phyloP scores from a whole-genome alignment of 495 filamentous ascomycete species.

The Annulohypoxylon stygium region DNA sequence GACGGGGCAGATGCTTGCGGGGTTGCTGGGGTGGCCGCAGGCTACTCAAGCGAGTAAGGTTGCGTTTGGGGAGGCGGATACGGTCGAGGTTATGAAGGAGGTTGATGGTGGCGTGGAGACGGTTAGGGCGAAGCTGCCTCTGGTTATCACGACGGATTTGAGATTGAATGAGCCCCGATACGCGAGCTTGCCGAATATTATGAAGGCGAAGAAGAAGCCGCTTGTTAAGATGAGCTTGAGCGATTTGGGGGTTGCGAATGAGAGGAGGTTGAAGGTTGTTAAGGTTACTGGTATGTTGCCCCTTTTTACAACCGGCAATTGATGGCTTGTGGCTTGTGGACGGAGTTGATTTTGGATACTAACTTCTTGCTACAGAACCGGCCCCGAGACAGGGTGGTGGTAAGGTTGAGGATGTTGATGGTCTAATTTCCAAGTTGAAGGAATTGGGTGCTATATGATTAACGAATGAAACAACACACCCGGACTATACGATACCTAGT shows the following conservation, averaged over 20 bases:
- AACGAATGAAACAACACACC: constrained; percentile 17
- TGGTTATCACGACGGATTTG: constrained; percentile 95
- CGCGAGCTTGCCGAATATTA: constrained; percentile 96
- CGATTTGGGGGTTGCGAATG: constrained; percentile 82
- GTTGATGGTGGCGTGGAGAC: constrained; percentile 97
- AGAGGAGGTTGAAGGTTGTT: constrained; percentile 84
- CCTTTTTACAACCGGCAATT: background rate
- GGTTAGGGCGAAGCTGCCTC: constrained; percentile 81
- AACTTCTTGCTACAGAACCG: constrained; percentile 73
- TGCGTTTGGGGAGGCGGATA: constrained; percentile 71
- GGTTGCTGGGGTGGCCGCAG: constrained; percentile 90
- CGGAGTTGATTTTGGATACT: background rate
- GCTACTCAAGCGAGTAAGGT: constrained; percentile 92
- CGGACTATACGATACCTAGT: too few species aligned
- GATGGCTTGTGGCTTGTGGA: background rate
- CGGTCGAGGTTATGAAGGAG: constrained; percentile 83
- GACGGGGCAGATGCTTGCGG: constrained; percentile 98
- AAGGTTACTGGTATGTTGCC: constrained; percentile 80
- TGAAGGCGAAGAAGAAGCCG: constrained; percentile 99
- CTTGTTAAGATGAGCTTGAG: constrained; percentile 88
- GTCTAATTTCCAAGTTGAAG: constrained; percentile 90
- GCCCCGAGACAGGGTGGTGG: constrained; percentile 89
- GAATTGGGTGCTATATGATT: constrained; percentile 90
- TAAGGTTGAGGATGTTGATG: constrained; percentile 97
- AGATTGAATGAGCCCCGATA: constrained; percentile 95